Base-by-base conservation (phyloP, 2,329 filamentous ascomycete genomes). In the Neofusicoccum sp. region DNA sequence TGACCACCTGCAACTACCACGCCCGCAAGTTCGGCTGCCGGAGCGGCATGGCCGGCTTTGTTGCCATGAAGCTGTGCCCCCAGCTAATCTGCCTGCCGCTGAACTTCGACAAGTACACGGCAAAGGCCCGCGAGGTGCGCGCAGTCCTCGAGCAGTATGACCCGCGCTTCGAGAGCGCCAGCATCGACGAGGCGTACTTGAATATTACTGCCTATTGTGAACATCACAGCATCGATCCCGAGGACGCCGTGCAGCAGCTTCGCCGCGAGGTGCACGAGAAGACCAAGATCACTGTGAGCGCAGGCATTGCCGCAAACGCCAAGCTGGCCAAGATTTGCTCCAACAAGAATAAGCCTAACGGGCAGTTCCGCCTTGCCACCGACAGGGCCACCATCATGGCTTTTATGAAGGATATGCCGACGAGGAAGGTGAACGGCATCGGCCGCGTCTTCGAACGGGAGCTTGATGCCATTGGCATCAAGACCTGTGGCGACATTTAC, bases 301-400 rank as follows among this genome's bases (percentile, higher is more conserved):
- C 93, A 0, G 95, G 95, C 0, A 96, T 99, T 63, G 93, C 92
- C 0, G 89, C 91, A 1, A 99, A 99, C 73, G 88, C 93, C 0
- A 93, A 92, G 70, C 81, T 99, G 12, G 93, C 95, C 31, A 99
- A 99, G 75, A 96, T 99, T 33, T 91, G 89, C 68, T 96, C 91
- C 16, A 97, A 99, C 71, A 86, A 89, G 73, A 97, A 98, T 75
- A 99, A 99, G 71, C 95, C 95, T 0, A 96, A 99, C 67, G 95
- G 95, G 0, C 95, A 98, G 70, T 98, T 89, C 67, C 77, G 84
- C 8, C 79, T 98, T 1, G 82, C 88, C 0, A 89, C 83, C 57
- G 88, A 96, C 41, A 83, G 93, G 8, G 76, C 79, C 28, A 82
- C 85, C 0, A 91, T 99, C 62, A 86, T 98, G 84, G 78, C 82